phyloP scores from a whole-genome alignment of 2,329 filamentous ascomycete genomes.

The Ceratocystis papillata region DNA sequence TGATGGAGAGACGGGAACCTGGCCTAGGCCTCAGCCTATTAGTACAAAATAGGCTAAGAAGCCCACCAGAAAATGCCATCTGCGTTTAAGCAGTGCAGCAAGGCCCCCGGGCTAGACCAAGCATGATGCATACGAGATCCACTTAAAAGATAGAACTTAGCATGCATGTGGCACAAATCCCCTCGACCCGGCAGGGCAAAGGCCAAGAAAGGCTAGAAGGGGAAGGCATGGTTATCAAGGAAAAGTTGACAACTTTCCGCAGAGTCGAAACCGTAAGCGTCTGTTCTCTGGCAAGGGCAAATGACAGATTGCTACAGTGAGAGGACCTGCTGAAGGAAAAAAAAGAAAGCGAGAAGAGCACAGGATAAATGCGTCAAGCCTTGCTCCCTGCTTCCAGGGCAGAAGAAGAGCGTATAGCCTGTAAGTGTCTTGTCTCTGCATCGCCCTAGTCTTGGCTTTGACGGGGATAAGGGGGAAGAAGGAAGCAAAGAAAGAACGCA shows the following conservation, averaged over 20 bases:
- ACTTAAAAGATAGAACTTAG: neutral
- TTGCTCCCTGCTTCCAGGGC: too few species aligned
- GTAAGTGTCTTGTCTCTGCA: neutral
- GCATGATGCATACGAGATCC: neutral
- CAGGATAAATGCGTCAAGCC: too few species aligned
- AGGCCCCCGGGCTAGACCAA: neutral
- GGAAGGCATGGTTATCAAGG: neutral
- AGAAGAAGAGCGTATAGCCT: too few species aligned
- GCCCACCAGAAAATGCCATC: neutral
- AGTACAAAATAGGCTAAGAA: neutral
- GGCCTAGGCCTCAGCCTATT: neutral
- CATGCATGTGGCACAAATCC: neutral
- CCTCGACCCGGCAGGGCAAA: neutral
- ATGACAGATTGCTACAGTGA: too few species aligned
- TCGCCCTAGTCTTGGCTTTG: neutral
- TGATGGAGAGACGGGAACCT: neutral
- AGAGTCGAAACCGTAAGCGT: too few species aligned
- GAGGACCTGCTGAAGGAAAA: too few species aligned
- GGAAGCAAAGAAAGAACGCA: constrained; percentile 1
- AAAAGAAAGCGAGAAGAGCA: too few species aligned
- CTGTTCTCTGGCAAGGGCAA: too few species aligned
- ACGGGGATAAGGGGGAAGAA: neutral
- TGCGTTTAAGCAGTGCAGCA: constrained; percentile 8
- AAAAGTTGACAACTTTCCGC: neutral
- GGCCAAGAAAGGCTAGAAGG: neutral